Evolutionary conservation across 257 asterid species (phyloP).

Genomic region (Prunella vulgaris): DNA sequence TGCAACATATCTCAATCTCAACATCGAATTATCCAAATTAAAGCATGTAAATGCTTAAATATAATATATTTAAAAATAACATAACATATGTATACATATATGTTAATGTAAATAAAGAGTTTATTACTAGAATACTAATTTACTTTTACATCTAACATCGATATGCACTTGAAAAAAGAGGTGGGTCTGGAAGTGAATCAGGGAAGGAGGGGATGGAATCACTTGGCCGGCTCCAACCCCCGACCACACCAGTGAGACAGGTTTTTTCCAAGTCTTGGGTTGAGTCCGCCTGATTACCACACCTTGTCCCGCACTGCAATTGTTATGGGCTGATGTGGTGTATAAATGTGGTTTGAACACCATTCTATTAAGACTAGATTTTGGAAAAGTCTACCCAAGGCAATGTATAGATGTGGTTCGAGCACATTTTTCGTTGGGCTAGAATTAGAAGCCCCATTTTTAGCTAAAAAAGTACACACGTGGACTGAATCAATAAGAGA

Average conservation of each 20-base stretch:
- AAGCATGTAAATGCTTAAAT: too few relatives aligned
- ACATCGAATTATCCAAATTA: too few relatives aligned
- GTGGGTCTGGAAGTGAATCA: not conserved
- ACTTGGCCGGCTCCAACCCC: not conserved
- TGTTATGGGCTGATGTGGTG: too few relatives aligned
- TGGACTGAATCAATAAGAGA: not conserved
- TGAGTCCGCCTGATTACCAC: too few relatives aligned
- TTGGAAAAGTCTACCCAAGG: too few relatives aligned
- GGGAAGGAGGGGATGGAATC: not conserved
- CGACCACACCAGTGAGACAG: not conserved
- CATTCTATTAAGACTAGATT: too few relatives aligned
- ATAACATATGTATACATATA: too few relatives aligned
- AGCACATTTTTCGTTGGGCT: not conserved
- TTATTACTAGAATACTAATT: not conserved
- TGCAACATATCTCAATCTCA: too few relatives aligned
- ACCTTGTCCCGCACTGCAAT: too few relatives aligned
- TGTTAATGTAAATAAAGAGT: not conserved
- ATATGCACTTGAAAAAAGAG: not conserved
- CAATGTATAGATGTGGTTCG: not conserved
- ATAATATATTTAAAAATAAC: not conserved
- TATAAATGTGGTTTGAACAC: too few relatives aligned
- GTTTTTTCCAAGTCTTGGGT: not conserved
- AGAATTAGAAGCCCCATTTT: not conserved
- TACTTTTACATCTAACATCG: too few relatives aligned
- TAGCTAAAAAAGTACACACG: not conserved